phyloP scores from a whole-genome alignment of 805 yeast species.

The Zygotorulaspora danielsina region DNA sequence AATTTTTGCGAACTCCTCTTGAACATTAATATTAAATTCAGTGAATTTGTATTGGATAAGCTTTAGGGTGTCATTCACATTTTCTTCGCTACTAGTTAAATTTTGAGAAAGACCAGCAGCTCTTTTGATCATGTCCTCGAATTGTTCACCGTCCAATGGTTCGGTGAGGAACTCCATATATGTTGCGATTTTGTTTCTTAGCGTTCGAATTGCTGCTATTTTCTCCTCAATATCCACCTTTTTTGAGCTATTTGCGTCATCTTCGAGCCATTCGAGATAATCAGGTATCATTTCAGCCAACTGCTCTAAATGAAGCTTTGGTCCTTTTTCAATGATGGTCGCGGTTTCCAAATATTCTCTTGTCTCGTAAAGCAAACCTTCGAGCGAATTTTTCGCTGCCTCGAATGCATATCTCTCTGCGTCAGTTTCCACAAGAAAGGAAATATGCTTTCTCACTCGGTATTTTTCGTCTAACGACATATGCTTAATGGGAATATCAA shows the following conservation, averaged over 20 bases:
- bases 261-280: constrained; percentile 73
- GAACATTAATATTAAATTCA: constrained; percentile 47
- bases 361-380: constrained; percentile 65
- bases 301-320: constrained; percentile 38
- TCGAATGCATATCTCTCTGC: constrained; percentile 48
- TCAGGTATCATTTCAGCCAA: constrained; percentile 42
- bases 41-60: constrained; percentile 43
- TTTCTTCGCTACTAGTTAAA: constrained; percentile 43
- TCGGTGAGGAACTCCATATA: constrained; percentile 42
- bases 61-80: constrained; percentile 44
- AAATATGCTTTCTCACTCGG: constrained; percentile 45
- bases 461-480: constrained; percentile 46
- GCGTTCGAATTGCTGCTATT: constrained; percentile 22
- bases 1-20: constrained; percentile 46
- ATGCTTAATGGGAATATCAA: constrained; percentile 44
- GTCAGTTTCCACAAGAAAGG: constrained; percentile 51
- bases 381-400: constrained; percentile 62
- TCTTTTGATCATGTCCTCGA: constrained; percentile 41
- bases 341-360: constrained; percentile 57
- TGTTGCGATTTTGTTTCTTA: constrained; percentile 36
- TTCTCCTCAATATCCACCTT: constrained; percentile 39
- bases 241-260: constrained; percentile 52
- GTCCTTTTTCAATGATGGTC: constrained; percentile 42
- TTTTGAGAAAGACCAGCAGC: constrained; percentile 41
- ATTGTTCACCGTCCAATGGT: constrained; percentile 46